Conservation (phyloP, 129 eudicot genomes). For the Chrysanthemum seticuspe region DNA sequence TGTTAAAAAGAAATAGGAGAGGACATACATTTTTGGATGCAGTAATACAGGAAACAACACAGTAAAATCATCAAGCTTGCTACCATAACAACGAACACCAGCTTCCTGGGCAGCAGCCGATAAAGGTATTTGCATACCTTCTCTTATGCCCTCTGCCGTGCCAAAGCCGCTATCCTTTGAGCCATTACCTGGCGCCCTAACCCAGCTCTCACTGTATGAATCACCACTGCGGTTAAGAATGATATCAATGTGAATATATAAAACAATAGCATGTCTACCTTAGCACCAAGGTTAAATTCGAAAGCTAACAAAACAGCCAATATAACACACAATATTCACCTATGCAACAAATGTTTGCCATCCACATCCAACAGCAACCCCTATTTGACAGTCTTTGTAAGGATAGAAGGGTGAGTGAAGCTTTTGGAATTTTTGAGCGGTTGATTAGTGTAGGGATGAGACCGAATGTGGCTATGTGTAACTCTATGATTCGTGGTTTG, state of each 20-base stretch:
- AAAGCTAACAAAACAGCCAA: too few species aligned
- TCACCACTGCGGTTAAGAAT: slow-evolving; percentile 52
- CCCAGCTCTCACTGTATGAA: slow-evolving; percentile 72
- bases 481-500: slow-evolving; percentile 24
- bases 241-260: too few species aligned
- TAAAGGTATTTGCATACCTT: slow-evolving; percentile 66
- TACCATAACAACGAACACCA: slow-evolving; percentile 72
- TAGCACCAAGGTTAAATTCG: too few species aligned
- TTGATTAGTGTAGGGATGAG: slow-evolving; percentile 4
- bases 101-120: slow-evolving; percentile 86
- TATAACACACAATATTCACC: too few species aligned
- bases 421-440: slow-evolving; percentile 14
- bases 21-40: slow-evolving; percentile 37
- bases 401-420: slow-evolving; percentile 15
- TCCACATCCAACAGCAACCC: too few species aligned
- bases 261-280: too few species aligned
- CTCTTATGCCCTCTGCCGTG: slow-evolving; percentile 72
- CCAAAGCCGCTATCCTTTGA: slow-evolving; percentile 82
- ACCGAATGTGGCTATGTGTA: slow-evolving; percentile 20
- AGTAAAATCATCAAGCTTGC: slow-evolving; percentile 77
- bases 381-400: slow-evolving; percentile 28
- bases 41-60: slow-evolving; percentile 67
- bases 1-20: slow-evolving; percentile 11
- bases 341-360: too few species aligned
- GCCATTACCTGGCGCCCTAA: slow-evolving; percentile 74